These are phyloP conservation scores for Rhizoctonia solani DNA, from an alignment of 1,284 basidiomycete species.

Conservation along the genomic window DNA sequence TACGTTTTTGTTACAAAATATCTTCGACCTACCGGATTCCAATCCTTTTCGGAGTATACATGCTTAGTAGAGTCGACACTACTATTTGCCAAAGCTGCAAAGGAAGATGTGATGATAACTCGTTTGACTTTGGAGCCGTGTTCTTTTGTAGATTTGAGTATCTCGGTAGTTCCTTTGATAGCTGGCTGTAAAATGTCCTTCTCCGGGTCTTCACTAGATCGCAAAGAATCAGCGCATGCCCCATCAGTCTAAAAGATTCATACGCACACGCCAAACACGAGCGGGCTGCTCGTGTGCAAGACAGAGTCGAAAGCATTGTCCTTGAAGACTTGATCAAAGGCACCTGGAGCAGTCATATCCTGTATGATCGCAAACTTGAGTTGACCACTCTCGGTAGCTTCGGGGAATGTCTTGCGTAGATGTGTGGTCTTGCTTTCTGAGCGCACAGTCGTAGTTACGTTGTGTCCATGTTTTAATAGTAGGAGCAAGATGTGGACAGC, in stretches of 20 bases:
- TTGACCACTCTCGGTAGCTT: background rate
- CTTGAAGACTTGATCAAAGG: constrained; percentile 9
- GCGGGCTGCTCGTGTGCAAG: constrained; percentile 15
- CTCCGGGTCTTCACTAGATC: constrained; percentile 32
- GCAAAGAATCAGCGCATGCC: background rate
- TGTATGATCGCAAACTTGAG: constrained; percentile 13
- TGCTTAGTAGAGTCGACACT: constrained; percentile 38
- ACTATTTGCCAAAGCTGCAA: constrained; percentile 44
- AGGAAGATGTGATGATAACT: constrained; percentile 52
- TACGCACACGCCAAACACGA: constrained; percentile 14
- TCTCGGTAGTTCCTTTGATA: constrained; percentile 50
- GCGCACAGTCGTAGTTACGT: constrained; percentile 45
- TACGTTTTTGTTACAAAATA: background rate
- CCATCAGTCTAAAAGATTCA: background rate
- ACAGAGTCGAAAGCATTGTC: constrained; percentile 11
- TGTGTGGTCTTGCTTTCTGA: constrained; percentile 17
- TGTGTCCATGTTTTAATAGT: constrained; percentile 38
- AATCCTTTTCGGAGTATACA: constrained; percentile 43
- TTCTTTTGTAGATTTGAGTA: constrained; percentile 47
- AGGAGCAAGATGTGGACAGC: constrained; percentile 42
- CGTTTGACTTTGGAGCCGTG: constrained; percentile 44
- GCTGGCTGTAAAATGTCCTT: constrained; percentile 50
- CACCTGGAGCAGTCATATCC: constrained; percentile 10
- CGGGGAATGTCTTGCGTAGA: constrained; percentile 5
- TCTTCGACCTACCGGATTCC: constrained; percentile 43